Base-by-base conservation (phyloP, 352 stramenopile species). In the Phytophthora quininea region DNA sequence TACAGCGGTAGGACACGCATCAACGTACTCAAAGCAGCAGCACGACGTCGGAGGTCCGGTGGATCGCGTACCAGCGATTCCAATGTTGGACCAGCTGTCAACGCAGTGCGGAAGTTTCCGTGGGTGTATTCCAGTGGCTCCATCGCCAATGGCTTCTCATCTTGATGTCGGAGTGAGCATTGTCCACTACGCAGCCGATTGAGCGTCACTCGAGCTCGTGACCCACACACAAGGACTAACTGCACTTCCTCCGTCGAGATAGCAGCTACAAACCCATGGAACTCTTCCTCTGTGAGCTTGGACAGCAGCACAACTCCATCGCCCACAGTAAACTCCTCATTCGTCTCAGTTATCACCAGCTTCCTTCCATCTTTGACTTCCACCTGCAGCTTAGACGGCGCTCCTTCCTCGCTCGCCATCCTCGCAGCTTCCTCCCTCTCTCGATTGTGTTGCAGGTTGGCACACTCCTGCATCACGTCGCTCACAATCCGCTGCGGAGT, bases 291-390 rank as follows among this genome's bases (percentile, higher is more conserved):
- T 3, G 75, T 80, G 32, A 91, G 55, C 12, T 38, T 56, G 2
- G 82, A 91, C 38, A 53, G 61, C 15, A 93, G 54, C 29, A 90
- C 54, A 37, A 93, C 82, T 51, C 73, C 64, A 60, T 93, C 82
- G 1, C 72, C 62, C n/a, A 86, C 71, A 31, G 35, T 30, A 60
- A 86, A 90, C 10, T 62, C 73, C 14, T 77, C 48, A 12, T 65
- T 50, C 32, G 19, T 56, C 29, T n/a, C 51, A 45, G 50, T 29
- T 55, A 32, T 63, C 4, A 62, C 32, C 35, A 79, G 37, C 15
- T 64, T 53, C 12, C 62, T 51, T 56, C 50, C 58, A 10, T 73
- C 60, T 6, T 59, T 54, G 14, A n/a, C 37, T 4, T 8, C 14
- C 37, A 74, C 62, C 0, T 69, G 9, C 31, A 64, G 11, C 29